Conservation (phyloP, 1,139 yeast genomes). For the Fermentozyma sake region DNA sequence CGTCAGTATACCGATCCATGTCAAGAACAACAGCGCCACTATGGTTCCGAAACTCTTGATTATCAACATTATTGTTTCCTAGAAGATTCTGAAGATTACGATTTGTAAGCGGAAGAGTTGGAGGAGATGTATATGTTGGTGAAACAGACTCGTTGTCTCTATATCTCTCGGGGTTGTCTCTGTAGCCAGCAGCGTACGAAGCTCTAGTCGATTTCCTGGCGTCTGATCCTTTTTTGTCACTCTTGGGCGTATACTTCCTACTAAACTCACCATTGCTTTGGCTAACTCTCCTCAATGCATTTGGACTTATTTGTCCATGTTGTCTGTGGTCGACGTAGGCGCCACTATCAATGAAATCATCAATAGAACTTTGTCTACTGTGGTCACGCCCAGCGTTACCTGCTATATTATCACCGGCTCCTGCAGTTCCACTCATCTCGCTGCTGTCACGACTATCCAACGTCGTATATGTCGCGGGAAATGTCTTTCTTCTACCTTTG, state of each 20-base stretch:
- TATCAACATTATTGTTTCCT: constrained; percentile 1
- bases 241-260: too few species aligned
- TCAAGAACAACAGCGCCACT: constrained; percentile 30
- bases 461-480: neutral
- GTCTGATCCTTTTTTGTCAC: too few species aligned
- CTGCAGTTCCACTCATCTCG: too few species aligned
- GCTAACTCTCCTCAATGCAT: too few species aligned
- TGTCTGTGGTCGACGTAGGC: constrained; percentile 34
- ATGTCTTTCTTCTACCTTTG: constrained; percentile 6
- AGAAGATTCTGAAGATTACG: constrained; percentile 30
- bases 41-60: too few species aligned
- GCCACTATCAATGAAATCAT: constrained; percentile 12
- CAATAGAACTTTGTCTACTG: constrained; percentile 7
- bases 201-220: constrained; percentile 1
- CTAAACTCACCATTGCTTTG: too few species aligned
- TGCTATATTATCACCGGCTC: neutral
- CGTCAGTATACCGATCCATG: constrained; percentile 37
- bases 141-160: too few species aligned
- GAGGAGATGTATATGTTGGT: too few species aligned
- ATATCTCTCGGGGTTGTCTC: too few species aligned
- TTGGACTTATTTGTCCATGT: constrained; percentile 9
- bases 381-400: constrained; percentile 1
- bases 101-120: constrained; percentile 33
- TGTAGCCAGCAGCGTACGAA: constrained; percentile 1
- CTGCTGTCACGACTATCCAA: too few species aligned